Conservation (phyloP, 2,329 filamentous ascomycete genomes). For the Raffaelea arxii region DNA sequence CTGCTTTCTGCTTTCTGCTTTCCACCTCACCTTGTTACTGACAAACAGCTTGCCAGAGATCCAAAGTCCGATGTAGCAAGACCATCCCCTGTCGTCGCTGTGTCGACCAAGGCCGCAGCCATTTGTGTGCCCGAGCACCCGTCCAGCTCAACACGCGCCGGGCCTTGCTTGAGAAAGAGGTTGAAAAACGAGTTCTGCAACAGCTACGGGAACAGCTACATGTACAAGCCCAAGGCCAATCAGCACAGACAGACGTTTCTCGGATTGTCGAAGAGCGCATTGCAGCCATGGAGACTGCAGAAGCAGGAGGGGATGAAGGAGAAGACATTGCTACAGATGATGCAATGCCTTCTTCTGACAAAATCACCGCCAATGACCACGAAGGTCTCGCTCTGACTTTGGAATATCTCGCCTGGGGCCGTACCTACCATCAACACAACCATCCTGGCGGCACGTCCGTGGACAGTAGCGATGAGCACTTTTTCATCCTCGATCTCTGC, state of each 20-base stretch:
- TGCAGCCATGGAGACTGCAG: background rate
- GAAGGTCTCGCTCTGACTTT: background rate
- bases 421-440: background rate
- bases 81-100: background rate
- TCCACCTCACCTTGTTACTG: too few species aligned
- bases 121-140: background rate
- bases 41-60: background rate
- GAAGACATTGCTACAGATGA: background rate
- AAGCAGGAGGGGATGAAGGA: background rate
- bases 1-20: too few species aligned
- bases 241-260: background rate
- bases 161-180: background rate
- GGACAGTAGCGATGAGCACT: too few species aligned
- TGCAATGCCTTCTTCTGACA: background rate
- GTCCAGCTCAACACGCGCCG: background rate
- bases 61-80: background rate
- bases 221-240: too few species aligned
- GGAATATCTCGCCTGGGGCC: constrained; percentile 1
- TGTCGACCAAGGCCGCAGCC: background rate
- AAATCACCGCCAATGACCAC: background rate
- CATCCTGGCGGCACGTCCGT: background rate
- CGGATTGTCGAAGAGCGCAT: background rate
- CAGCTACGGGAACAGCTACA: background rate
- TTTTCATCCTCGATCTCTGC: background rate
- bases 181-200: background rate